phyloP scores from a whole-genome alignment of 805 yeast genomes.

The Metschnikowia lunata region DNA sequence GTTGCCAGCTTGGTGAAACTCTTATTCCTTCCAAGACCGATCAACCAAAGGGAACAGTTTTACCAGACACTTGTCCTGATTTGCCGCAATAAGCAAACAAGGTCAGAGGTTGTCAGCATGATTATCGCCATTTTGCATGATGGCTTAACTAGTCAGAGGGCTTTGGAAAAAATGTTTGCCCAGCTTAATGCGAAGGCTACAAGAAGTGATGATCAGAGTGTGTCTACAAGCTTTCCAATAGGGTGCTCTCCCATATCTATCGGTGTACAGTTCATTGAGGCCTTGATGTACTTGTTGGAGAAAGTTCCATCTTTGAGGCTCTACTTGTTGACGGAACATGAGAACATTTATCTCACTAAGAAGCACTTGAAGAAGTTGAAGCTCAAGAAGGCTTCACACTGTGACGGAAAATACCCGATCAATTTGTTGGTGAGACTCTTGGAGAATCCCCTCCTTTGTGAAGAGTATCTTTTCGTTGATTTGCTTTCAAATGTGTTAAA shows the following conservation, averaged over 20 bases:
- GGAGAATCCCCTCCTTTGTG: conserved; percentile 59
- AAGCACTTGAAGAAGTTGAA: conserved; percentile 31
- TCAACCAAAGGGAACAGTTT: conserved; percentile 55
- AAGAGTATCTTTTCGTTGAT: conserved; percentile 75
- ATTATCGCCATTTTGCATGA: conserved; percentile 69
- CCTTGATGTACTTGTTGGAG: conserved; percentile 65
- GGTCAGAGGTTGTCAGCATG: conserved; percentile 68
- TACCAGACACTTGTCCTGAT: conserved; percentile 63
- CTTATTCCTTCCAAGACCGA: conserved; percentile 68
- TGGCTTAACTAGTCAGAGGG: conserved; percentile 57
- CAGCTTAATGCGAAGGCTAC: conserved; percentile 51
- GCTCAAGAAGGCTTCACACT: conserved; percentile 23
- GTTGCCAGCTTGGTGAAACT: conserved; percentile 68
- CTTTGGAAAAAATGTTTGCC: conserved; percentile 59
- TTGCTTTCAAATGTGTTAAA: conserved; percentile 69
- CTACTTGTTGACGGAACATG: conserved; percentile 76
- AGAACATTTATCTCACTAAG: conserved; percentile 35
- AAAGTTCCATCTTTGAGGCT: conserved; percentile 63
- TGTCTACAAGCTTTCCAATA: conserved; percentile 35
- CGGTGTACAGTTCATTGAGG: conserved; percentile 74
- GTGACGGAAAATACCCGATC: conserved; percentile 60
- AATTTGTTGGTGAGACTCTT: conserved; percentile 62
- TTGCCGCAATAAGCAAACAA: conserved; percentile 72
- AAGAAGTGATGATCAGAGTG: conserved; percentile 1
- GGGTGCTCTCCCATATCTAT: conserved; percentile 66